phyloP scores from a whole-genome alignment of 1,284 basidiomycete genomes.

The Malassezia psittaci region DNA sequence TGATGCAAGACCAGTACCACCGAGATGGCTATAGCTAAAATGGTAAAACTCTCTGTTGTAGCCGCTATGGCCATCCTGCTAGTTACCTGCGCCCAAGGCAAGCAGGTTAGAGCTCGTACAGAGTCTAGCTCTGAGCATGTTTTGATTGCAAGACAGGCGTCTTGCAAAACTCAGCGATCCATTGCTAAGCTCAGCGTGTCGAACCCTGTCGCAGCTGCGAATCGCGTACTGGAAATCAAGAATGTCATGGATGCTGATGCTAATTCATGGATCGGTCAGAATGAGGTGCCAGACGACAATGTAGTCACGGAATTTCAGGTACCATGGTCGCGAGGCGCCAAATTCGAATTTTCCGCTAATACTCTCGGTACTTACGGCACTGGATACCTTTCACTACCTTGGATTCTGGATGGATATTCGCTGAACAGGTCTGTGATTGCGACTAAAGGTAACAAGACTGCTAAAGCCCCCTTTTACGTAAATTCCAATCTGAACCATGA shows the following conservation, averaged over 20 bases:
- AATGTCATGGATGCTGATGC: constrained; percentile 21
- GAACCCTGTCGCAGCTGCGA: constrained; percentile 35
- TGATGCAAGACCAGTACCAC: too few relatives aligned
- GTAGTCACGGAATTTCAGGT: constrained; percentile 20
- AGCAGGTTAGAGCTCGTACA: too few relatives aligned
- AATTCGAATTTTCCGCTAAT: constrained; percentile 20
- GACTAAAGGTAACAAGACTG: background rate
- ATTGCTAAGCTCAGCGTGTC: background rate
- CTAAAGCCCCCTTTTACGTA: constrained; percentile 29
- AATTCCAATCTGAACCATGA: constrained; percentile 19
- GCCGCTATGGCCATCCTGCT: too few relatives aligned
- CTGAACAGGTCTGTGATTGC: constrained; percentile 27
- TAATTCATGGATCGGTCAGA: constrained; percentile 18
- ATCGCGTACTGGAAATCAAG: constrained; percentile 22
- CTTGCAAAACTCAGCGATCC: background rate
- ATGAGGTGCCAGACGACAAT: constrained; percentile 9
- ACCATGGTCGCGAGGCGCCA: constrained; percentile 27
- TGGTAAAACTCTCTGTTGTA: too few relatives aligned
- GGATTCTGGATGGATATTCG: constrained; percentile 22
- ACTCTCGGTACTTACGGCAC: constrained; percentile 20
- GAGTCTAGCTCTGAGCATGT: too few relatives aligned
- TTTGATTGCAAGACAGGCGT: background rate
- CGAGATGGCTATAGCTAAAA: too few relatives aligned
- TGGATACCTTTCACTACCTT: constrained; percentile 50
- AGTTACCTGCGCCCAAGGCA: too few relatives aligned